phyloP scores from a whole-genome alignment of 129 eudicot genomes.

The Logfia minima region DNA sequence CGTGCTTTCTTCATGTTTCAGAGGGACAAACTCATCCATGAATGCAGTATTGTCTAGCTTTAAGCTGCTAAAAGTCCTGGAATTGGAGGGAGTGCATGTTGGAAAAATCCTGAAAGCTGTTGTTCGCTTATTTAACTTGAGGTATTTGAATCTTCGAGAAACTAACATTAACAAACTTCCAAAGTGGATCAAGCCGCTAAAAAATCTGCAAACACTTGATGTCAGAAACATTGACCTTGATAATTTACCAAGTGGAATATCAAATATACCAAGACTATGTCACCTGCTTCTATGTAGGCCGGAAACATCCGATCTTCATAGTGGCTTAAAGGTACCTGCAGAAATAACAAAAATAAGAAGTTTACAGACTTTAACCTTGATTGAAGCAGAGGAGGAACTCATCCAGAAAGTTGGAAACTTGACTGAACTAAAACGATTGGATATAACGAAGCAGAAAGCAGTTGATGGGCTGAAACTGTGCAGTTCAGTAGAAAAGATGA shows the following conservation, averaged over 20 bases:
- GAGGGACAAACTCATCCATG: slow-evolving; percentile 35
- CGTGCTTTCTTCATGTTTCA: slow-evolving; percentile 55
- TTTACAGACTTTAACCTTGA: slow-evolving; percentile 49
- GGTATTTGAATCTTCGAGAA: slow-evolving; percentile 56
- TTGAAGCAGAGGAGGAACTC: slow-evolving; percentile 49
- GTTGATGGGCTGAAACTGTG: slow-evolving; percentile 40
- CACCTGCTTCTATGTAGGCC: slow-evolving; percentile 49
- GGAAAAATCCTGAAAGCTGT: slow-evolving; percentile 40
- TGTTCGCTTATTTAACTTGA: slow-evolving; percentile 43
- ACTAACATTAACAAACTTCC: slow-evolving; percentile 52
- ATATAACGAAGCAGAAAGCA: slow-evolving; percentile 38
- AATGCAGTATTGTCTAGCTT: slow-evolving; percentile 38
- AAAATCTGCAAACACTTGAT: slow-evolving; percentile 62
- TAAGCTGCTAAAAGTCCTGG: slow-evolving; percentile 50
- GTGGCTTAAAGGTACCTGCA: slow-evolving; percentile 40
- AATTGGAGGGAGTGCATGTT: slow-evolving; percentile 43
- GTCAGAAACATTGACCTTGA: slow-evolving; percentile 44
- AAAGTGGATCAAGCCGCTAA: slow-evolving; percentile 45
- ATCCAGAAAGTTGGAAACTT: slow-evolving; percentile 42
- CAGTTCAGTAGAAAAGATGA: slow-evolving; percentile 47
- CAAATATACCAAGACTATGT: slow-evolving; percentile 45
- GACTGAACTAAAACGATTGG: slow-evolving; percentile 56
- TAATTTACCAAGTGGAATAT: slow-evolving; percentile 50
- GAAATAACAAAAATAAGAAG: slow-evolving; percentile 41
- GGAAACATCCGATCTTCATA: slow-evolving; percentile 13